Evolutionary conservation across 208 protist species (phyloP).

Genomic region (Trypanosoma vivax): DNA sequence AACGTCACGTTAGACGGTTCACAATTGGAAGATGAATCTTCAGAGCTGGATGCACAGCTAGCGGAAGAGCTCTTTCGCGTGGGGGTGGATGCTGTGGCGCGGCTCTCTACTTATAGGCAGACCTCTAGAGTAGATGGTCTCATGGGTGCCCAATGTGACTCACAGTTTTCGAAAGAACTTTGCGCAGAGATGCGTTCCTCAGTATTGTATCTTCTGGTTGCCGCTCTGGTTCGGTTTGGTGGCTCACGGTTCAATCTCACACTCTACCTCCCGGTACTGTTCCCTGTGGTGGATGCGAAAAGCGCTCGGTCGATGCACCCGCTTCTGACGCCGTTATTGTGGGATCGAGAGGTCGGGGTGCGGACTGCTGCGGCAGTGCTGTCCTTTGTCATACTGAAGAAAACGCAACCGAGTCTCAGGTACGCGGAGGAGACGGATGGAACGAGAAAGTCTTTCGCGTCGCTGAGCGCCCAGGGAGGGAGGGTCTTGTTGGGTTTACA

Average conservation of each 20-base stretch:
- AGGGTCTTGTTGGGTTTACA: conserved; percentile 42
- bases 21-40: conserved; percentile 2
- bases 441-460: conserved; percentile 55
- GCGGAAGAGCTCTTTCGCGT: conserved; percentile 20
- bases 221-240: conserved; percentile 51
- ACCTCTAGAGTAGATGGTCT: neutral
- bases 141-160: neutral
- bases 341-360: conserved; percentile 17
- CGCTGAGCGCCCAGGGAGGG: conserved; percentile 59
- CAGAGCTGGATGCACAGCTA: conserved; percentile 1
- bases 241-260: conserved; percentile 44
- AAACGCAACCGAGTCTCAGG: conserved; percentile 52
- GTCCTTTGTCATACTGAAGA: conserved; percentile 36
- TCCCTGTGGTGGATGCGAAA: conserved; percentile 53
- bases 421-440: conserved; percentile 67
- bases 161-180: neutral
- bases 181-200: conserved; percentile 27
- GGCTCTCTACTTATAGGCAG: conserved; percentile 16
- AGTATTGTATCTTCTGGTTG: conserved; percentile 34
- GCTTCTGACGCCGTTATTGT: conserved; percentile 64
- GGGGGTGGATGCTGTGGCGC: conserved; percentile 10
- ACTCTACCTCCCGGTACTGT: conserved; percentile 51
- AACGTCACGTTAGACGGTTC: no score
- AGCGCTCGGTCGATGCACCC: conserved; percentile 34
- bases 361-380: conserved; percentile 30